Base-by-base conservation (phyloP, 805 yeast genomes). In the Sugiyamaella qingdaonensis region DNA sequence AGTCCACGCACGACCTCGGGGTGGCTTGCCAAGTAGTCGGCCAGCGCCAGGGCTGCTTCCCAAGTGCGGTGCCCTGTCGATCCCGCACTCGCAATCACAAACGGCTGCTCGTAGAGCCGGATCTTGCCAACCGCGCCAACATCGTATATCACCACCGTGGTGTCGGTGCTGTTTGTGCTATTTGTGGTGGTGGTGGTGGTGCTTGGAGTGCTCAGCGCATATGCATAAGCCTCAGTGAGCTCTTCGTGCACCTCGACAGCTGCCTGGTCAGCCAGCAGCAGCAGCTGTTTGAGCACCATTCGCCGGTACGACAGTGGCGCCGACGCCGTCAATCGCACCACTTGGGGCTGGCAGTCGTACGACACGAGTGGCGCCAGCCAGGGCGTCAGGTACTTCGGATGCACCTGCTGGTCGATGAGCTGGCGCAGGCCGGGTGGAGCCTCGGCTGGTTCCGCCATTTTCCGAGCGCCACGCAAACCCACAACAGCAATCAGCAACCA, bases 61-160 rank as follows among this genome's bases (percentile, higher is more conserved):
- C 97, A 91, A 0, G 97, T 92, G 39, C 97, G 73, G 51, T 82
- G 69, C 0, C 97, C 97, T 0, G 97, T 92, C 0, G 95, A 85
- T 4, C 95, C 95, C n/a, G 51, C 57, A 4, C 61, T 60, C 18
- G 66, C 58, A 19, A 71, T 57, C 10, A 66, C 51, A 29, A 55
- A 51, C 2, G 52, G 57, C 14, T 57, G 53, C 41, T 57, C 60
- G 39, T 45, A 42, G 21, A 53, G 13, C 2, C n/a, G 9, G 14
- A 55, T 18, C 4, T 14, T n/a, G 11, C 21, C 31, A 13, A 48
- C 48, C 16, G 48, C 18, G 18, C 39, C 35, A 5, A 41, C 18
- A 8, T 16, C 39, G 14, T 13, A 16, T 34, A 8, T 34, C 39
- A 34, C 18, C 39, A 34, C 39, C 2, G 14, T 7, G 19, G 13